Percentiles rank a stretch among this genome's conserved stretches.
Evolutionary conservation across 257 asterid species (phyloP).

Genomic region (Nemophila menziesii): DNA sequence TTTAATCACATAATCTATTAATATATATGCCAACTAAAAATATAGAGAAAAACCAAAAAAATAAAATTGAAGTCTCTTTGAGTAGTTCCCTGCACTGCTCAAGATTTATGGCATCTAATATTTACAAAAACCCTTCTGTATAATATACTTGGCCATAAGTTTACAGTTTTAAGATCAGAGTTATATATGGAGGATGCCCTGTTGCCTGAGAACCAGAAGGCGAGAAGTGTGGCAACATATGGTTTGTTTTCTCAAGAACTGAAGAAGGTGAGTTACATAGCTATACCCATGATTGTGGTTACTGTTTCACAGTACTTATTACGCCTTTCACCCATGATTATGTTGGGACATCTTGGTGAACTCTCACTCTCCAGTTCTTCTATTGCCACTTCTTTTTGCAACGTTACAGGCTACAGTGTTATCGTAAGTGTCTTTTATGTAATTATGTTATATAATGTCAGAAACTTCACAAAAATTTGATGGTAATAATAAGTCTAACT

Average conservation of each 20-base stretch:
- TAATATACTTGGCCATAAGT: too few species aligned
- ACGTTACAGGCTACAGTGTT: constrained; percentile 58
- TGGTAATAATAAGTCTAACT: not conserved
- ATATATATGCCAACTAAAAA: too few species aligned
- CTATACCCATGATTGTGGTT: constrained; percentile 61
- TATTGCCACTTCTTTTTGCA: constrained; percentile 45
- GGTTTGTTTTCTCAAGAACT: too few species aligned
- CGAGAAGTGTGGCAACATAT: too few species aligned
- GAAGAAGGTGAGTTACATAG: constrained; percentile 42
- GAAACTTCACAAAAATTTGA: constrained; percentile 7
- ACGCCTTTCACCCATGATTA: constrained; percentile 44
- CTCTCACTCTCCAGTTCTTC: constrained; percentile 55
- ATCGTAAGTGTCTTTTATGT: constrained; percentile 22
- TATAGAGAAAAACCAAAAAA: too few species aligned
- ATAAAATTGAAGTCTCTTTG: too few species aligned
- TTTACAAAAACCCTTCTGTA: too few species aligned
- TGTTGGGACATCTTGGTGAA: constrained; percentile 55
- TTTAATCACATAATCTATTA: too few species aligned
- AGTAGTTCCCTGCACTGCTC: too few species aligned
- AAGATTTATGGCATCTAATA: too few species aligned
- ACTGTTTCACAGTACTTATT: constrained; percentile 42
- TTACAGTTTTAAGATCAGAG: too few species aligned
- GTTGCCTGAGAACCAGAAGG: not conserved
- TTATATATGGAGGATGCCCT: not conserved
- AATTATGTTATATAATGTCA: too few species aligned